Percentiles rank a stretch among this genome's conserved stretches.
Evolutionary conservation across 2,329 filamentous ascomycete genomes (phyloP).

Genomic region (Talaromyces sp.): DNA sequence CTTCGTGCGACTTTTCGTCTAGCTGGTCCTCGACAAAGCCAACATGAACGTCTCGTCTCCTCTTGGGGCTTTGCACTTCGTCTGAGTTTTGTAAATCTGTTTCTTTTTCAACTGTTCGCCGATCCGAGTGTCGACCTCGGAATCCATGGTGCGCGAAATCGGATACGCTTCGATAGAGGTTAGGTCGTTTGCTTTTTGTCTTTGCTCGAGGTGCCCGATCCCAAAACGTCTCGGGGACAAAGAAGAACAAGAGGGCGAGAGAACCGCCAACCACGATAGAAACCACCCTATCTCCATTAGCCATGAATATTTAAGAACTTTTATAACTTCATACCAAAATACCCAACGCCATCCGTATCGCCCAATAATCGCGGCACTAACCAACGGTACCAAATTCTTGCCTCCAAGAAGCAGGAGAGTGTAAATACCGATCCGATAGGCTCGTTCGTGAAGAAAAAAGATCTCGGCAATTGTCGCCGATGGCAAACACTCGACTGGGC

Average conservation of each 20-base stretch:
- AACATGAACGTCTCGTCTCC: constrained; percentile 47
- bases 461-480: constrained; percentile 95
- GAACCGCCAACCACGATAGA: constrained; percentile 73
- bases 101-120: constrained; percentile 9
- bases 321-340: constrained; percentile 60
- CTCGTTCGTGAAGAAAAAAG: constrained; percentile 90
- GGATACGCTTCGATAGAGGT: constrained; percentile 31
- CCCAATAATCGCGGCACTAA: constrained; percentile 80
- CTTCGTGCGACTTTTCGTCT: constrained; percentile 17
- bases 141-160: constrained; percentile 31
- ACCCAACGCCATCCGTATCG: constrained; percentile 81
- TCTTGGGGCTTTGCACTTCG: constrained; percentile 17
- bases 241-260: constrained; percentile 72
- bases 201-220: constrained; percentile 66
- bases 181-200: constrained; percentile 36
- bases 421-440: constrained; percentile 90
- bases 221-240: constrained; percentile 95
- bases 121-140: constrained; percentile 29
- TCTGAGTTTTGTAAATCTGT: constrained; percentile 13
- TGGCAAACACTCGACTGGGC: constrained; percentile 85
- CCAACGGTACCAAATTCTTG: constrained; percentile 83
- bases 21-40: constrained; percentile 48
- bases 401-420: constrained; percentile 82
- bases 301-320: constrained; percentile 3
- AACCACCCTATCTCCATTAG: constrained; percentile 59